phyloP scores from a whole-genome alignment of 805 yeast species.

The Saccharomycopsis lassenensis region DNA sequence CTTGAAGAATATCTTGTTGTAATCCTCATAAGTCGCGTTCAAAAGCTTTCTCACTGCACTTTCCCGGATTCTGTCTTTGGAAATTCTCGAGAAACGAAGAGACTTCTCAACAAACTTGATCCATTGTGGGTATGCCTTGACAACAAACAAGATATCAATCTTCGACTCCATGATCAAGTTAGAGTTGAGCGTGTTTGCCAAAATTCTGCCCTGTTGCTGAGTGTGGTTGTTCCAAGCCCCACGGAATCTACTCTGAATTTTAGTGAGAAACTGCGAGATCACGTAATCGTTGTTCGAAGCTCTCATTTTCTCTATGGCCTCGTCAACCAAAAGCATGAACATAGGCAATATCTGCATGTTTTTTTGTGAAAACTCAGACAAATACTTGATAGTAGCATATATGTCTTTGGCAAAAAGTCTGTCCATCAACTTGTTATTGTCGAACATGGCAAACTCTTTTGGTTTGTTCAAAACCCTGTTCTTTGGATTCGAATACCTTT shows the following conservation, averaged over 20 bases:
- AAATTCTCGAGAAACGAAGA: slow-evolving; percentile 3
- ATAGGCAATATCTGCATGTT: slow-evolving; percentile 9
- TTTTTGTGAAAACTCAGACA: slow-evolving; percentile 12
- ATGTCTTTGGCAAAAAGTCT: slow-evolving; percentile 22
- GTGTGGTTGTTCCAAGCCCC: slow-evolving; percentile 11
- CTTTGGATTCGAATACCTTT: slow-evolving; percentile 21
- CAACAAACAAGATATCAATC: slow-evolving; percentile 11
- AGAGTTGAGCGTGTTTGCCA: slow-evolving; percentile 12
- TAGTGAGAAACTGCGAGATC: slow-evolving; percentile 8
- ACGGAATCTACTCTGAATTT: slow-evolving; percentile 11
- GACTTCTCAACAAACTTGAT: slow-evolving; percentile 14
- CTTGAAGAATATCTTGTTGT: slow-evolving; percentile 22
- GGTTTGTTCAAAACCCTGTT: slow-evolving; percentile 31
- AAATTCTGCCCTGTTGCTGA: slow-evolving; percentile 9
- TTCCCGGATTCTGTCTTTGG: slow-evolving; percentile 4
- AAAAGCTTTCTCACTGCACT: slow-evolving; percentile 11
- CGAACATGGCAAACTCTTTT: slow-evolving; percentile 48
- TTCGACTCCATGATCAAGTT: slow-evolving; percentile 11
- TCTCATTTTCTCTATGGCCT: slow-evolving; percentile 4
- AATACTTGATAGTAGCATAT: slow-evolving; percentile 23
- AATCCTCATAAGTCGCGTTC: slow-evolving; percentile 19
- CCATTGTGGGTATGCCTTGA: slow-evolving; percentile 15
- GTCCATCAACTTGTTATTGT: slow-evolving; percentile 32
- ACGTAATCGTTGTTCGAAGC: slow-evolving; percentile 11
- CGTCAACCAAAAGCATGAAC: slow-evolving; percentile 11